Conservation (phyloP, 1,139 yeast species). For the Pichia sp. region DNA sequence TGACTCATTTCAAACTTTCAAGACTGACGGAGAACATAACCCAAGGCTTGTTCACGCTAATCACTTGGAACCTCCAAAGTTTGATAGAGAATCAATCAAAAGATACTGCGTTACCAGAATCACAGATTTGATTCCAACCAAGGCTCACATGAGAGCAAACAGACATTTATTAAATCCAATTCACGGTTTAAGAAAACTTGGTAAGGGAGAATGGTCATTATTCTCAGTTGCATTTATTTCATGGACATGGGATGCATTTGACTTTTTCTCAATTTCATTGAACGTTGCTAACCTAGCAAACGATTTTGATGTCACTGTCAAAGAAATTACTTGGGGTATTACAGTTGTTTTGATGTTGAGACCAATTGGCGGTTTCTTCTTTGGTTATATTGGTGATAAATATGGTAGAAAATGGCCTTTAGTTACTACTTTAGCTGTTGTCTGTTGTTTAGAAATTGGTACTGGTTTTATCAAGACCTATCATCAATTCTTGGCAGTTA, state of each 20-base stretch:
- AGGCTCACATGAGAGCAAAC: slow-evolving; percentile 23
- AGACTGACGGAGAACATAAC: slow-evolving; percentile 5
- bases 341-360: slow-evolving; percentile 74
- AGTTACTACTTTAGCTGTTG: slow-evolving; percentile 41
- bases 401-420: slow-evolving; percentile 72
- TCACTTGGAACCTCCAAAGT: slow-evolving; percentile 20
- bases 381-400: slow-evolving; percentile 59
- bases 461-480: slow-evolving; percentile 64
- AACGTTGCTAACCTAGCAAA: slow-evolving; percentile 49
- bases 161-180: slow-evolving; percentile 40
- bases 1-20: slow-evolving; percentile 9
- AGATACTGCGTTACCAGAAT: slow-evolving; percentile 33
- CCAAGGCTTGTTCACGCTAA: neutral
- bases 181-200: slow-evolving; percentile 40
- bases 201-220: slow-evolving; percentile 50
- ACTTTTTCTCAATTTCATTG: slow-evolving; percentile 63
- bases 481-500: slow-evolving; percentile 58
- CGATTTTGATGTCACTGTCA: slow-evolving; percentile 39
- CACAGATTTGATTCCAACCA: slow-evolving; percentile 35
- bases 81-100: slow-evolving; percentile 23
- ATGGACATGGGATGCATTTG: slow-evolving; percentile 79
- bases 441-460: slow-evolving; percentile 57
- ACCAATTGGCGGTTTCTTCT: slow-evolving; percentile 67
- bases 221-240: slow-evolving; percentile 57
- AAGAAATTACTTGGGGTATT: slow-evolving; percentile 70